Conservation (phyloP, 2,329 filamentous ascomycete genomes). For the Colletotrichum australisinense region DNA sequence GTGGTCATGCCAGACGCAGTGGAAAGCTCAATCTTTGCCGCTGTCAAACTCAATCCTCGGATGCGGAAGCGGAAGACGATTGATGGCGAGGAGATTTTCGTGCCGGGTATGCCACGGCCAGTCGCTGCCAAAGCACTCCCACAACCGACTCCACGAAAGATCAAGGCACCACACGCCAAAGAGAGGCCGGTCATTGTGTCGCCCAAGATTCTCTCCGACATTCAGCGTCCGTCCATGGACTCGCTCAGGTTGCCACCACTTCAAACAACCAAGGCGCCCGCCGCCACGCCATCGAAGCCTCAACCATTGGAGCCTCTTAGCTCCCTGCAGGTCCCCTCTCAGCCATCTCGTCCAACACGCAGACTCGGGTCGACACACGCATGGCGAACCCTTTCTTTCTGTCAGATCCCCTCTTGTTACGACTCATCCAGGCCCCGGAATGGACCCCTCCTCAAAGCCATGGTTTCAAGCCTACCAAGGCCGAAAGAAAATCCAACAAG, state of each 20-base stretch:
- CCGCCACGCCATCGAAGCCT: slow-evolving; percentile 1
- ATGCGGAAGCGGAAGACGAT: slow-evolving; percentile 60
- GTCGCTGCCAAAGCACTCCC: slow-evolving; percentile 37
- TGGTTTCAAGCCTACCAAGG: not conserved
- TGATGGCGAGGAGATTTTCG: slow-evolving; percentile 47
- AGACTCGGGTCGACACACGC: not conserved
- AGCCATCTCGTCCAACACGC: slow-evolving; percentile 20
- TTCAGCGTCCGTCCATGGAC: slow-evolving; percentile 14
- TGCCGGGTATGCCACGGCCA: slow-evolving; percentile 9
- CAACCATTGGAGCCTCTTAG: slow-evolving; percentile 19
- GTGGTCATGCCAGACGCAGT: slow-evolving; percentile 8
- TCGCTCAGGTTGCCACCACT: slow-evolving; percentile 16
- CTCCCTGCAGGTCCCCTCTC: slow-evolving; percentile 16
- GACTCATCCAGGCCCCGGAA: not conserved
- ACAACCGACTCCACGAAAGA: slow-evolving; percentile 33
- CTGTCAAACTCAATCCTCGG: slow-evolving; percentile 61
- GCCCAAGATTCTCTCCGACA: slow-evolving; percentile 28
- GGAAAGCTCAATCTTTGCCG: slow-evolving; percentile 59
- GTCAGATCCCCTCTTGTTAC: slow-evolving; percentile 4
- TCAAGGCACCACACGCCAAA: not conserved
- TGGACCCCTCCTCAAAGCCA: not conserved
- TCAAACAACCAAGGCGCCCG: not conserved
- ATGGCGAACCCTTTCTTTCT: not conserved
- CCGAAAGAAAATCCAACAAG: not conserved
- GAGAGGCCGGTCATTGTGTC: slow-evolving; percentile 4